Conservation (phyloP, 208 protist genomes). For the Strigomonas culicis region DNA sequence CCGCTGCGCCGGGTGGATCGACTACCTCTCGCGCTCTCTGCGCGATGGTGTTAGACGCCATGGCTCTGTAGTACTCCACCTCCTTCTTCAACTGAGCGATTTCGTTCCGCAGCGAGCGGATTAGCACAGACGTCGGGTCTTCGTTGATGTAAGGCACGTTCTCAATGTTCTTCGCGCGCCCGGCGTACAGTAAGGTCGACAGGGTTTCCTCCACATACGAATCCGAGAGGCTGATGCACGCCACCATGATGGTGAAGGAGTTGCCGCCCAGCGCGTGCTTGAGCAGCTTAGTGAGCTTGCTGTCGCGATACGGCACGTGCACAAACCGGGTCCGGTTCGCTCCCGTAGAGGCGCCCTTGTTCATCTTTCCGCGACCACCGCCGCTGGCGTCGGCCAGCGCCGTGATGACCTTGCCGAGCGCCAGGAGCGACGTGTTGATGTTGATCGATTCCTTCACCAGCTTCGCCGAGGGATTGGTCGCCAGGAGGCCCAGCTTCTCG, state of each 20-base stretch:
- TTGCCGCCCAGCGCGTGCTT: conserved; percentile 82
- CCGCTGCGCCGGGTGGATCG: not conserved
- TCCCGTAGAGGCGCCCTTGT: not conserved
- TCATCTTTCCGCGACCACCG: not conserved
- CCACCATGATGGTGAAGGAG: conserved; percentile 83
- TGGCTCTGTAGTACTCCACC: conserved; percentile 61
- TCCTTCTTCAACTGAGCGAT: conserved; percentile 75
- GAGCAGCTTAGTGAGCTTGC: conserved; percentile 87
- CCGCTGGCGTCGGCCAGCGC: conserved; percentile 42
- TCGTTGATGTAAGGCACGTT: conserved; percentile 86
- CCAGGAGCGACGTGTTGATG: conserved; percentile 91
- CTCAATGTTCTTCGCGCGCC: conserved; percentile 82
- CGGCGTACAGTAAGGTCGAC: conserved; percentile 90
- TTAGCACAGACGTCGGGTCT: conserved; percentile 60
- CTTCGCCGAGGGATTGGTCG: conserved; percentile 37
- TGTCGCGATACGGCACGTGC: conserved; percentile 90
- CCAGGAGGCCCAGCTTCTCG: conserved; percentile 71
- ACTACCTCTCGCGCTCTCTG: conserved; percentile 4
- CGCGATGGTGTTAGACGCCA: conserved; percentile 25
- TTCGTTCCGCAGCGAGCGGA: conserved; percentile 69
- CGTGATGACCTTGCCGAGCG: conserved; percentile 91
- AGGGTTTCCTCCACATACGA: conserved; percentile 82
- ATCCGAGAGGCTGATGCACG: conserved; percentile 84
- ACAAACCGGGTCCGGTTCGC: not conserved
- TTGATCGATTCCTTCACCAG: conserved; percentile 86